A percentile compares a stretch with the other conserved stretches of the same genome.
Evolutionary conservation across 441 rosid genomes (phyloP).

Genomic region (Erodium texanum): DNA sequence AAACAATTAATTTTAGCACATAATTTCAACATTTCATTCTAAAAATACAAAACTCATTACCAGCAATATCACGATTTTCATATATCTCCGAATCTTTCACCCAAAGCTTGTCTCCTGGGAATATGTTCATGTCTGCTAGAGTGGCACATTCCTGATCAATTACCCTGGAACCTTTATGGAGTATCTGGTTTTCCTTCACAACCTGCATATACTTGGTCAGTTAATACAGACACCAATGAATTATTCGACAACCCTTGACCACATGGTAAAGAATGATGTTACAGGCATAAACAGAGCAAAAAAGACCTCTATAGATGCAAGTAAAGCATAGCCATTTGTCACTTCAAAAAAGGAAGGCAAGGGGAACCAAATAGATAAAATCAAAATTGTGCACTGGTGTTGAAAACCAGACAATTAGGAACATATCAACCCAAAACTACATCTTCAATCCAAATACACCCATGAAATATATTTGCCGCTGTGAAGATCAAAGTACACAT

Average conservation of each 20-base stretch:
- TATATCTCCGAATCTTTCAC: conserved; percentile 92
- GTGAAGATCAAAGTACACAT: neutral
- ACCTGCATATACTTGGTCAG: conserved; percentile 40
- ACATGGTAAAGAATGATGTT: conserved; percentile 1
- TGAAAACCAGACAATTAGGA: neutral
- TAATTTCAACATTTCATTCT: neutral
- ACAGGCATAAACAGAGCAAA: neutral
- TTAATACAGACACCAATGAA: conserved; percentile 6
- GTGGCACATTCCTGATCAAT: conserved; percentile 87
- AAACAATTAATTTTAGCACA: conserved; percentile 10
- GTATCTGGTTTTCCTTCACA: conserved; percentile 90
- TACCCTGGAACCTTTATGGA: conserved; percentile 70
- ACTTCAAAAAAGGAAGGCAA: neutral
- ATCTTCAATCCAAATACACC: neutral
- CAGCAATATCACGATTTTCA: conserved; percentile 95
- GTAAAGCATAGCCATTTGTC: neutral
- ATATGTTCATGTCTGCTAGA: conserved; percentile 91
- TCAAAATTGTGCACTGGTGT: neutral
- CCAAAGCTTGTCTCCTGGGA: conserved; percentile 96
- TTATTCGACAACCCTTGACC: conserved; percentile 10
- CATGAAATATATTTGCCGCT: neutral
- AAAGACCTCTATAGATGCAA: neutral
- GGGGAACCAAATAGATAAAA: neutral
- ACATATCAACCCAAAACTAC: neutral
- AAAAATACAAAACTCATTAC: conserved; percentile 30